Base-by-base conservation (phyloP, 305 asterid species). In the Ajuga reptans region DNA sequence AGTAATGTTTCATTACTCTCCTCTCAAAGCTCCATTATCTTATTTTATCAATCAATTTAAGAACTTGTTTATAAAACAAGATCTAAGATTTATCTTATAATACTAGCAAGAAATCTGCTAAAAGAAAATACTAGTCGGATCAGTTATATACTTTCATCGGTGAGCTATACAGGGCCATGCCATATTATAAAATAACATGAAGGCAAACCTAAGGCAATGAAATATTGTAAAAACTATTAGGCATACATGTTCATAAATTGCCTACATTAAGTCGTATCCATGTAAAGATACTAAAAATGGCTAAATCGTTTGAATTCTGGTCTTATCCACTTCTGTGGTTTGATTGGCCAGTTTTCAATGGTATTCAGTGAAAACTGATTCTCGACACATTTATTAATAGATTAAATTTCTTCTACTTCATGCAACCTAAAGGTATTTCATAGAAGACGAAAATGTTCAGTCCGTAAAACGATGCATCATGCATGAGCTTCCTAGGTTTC, bases 321-420 rank as follows among this genome's bases (percentile, higher is more conserved):
- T 45, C 17, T 61, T 42, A 61, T 67, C 62, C 16, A 56, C 43
- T 60, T 46, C 4, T 39, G 50, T 47, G 71, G 72, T 72, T 24
- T 49, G 42, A 43, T 52, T 60, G 46, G 41, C 65, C 53, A 60
- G 34, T 72, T 11, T 39, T 5, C 33, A 29, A 73, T 7, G 7
- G 49, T 14, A 33, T 18, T 59, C 49, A 72, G 36, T 42, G n/a
- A 69, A 8, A 36, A 17, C 21, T 66, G 9, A 18, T 43, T 43
- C 74, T 66, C 45, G 34, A 14, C 12, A 17, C 49, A 52, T 41
- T 33, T 37, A 3, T 27, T 27, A 27, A 3, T 1, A 27, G 31
- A 1, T 45, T 5, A 37, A 17, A 16, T 63, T n/a, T n/a, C n/a
- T n/a, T n/a, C n/a, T n/a, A n/a, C n/a, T n/a, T n/a, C n/a, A n/a